These are phyloP conservation scores for Exobasidium cylindrosporum DNA, from an alignment of 1,284 basidiomycete species.

Conservation along the genomic window DNA sequence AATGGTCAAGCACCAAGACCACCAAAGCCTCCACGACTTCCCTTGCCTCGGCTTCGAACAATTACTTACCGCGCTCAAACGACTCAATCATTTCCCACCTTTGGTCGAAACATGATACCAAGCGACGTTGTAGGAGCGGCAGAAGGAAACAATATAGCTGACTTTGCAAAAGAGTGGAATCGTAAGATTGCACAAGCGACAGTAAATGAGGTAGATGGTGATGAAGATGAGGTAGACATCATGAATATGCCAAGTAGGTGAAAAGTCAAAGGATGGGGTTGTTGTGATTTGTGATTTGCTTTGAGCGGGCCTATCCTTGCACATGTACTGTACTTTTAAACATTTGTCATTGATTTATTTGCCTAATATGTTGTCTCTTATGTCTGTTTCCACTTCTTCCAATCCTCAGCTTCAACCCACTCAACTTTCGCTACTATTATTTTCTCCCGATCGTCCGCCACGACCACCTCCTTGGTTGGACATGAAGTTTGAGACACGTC, in stretches of 20 bases:
- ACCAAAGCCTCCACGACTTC: not conserved
- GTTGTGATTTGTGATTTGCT: too few species aligned
- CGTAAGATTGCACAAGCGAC: conserved; percentile 3
- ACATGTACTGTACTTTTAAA: too few species aligned
- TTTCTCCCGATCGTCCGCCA: too few species aligned
- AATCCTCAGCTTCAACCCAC: too few species aligned
- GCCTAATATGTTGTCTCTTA: too few species aligned
- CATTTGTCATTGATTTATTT: too few species aligned
- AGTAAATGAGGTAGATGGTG: not conserved
- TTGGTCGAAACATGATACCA: conserved; percentile 89
- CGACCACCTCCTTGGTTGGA: too few species aligned
- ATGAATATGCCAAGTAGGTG: not conserved
- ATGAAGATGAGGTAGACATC: not conserved
- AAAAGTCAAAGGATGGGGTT: too few species aligned
- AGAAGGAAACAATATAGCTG: conserved; percentile 68
- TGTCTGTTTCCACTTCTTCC: too few species aligned
- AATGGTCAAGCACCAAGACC: not conserved
- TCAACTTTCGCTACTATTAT: too few species aligned
- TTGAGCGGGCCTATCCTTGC: too few species aligned
- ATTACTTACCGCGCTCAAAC: conserved; percentile 24
- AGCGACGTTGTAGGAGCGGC: conserved; percentile 78
- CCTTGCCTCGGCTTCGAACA: conserved; percentile 20
- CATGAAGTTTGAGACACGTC: too few species aligned
- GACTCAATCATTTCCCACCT: conserved; percentile 53
- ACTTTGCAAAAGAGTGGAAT: conserved; percentile 68